Evolutionary conservation across 768 basidiomycete genomes (phyloP), one percentile per base, ranked within the genome.

Genomic region (Tulasnella sp.): DNA sequence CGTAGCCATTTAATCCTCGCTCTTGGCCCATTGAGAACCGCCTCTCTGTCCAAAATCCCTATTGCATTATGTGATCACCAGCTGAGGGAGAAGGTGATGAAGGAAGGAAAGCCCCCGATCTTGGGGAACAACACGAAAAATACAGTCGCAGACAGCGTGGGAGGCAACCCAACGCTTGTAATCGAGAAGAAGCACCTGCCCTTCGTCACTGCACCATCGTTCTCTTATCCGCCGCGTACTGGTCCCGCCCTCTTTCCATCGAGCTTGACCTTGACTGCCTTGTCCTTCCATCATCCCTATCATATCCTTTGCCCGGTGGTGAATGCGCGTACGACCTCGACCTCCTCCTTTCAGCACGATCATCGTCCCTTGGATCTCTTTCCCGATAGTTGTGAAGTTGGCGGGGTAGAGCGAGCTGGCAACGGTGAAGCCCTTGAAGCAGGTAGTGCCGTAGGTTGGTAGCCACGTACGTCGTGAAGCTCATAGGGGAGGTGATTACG

Each of bases 191-290:
- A 19, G 22, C 2, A 19, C 45, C 9, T 19, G 6, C n/a, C 22
- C 49, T n/a, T 49, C 58, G 58, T 64, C 58, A 70, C 34, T 70
- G 69, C 69, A 70, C 69, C 69, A 40, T 45, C 34, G 67, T 64
- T 9, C 75, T 38, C 31, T 71, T 76, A 34, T 76, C 75, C 9
- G 67, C 34, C 25, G 40, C 69, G 34, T 76, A 34, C n/a, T 25
- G 34, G 11, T 67, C 64, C 31, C 40, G 67, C 15, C 70, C 64
- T 31, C 73, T 49, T 11, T 70, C 67, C 67, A 77, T 78, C 17
- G 79, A 78, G 12, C 72, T 67, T 17, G 77, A 78, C 31, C 79
- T 42, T 38, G 76, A 78, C 45, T 71, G 70, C 17, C 77, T 6
- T 37, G 76, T 74, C 19, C 73, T 54, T 3, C 73, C 69, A 67